Percentiles rank a stretch among this genome's conserved stretches.
Evolutionary conservation across 805 yeast species (phyloP).

Genomic region (Candida glaebosa): DNA sequence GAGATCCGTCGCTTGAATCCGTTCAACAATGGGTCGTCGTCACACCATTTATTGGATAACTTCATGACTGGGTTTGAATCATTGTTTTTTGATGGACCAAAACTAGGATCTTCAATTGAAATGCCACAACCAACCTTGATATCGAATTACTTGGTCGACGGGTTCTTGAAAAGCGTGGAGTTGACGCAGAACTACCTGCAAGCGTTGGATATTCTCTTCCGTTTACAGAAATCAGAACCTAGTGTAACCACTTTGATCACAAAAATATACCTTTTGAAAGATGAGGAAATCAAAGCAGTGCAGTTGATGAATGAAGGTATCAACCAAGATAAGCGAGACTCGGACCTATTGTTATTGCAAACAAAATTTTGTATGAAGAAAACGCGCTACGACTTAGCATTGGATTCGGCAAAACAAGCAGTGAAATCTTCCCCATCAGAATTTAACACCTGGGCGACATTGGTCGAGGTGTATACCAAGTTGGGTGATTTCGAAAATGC

Average conservation of each 20-base stretch:
- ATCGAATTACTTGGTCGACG: constrained; percentile 71
- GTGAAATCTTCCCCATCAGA: constrained; percentile 74
- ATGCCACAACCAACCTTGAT: constrained; percentile 64
- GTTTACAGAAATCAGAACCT: constrained; percentile 51
- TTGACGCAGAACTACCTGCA: constrained; percentile 62
- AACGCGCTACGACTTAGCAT: constrained; percentile 51
- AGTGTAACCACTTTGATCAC: constrained; percentile 58
- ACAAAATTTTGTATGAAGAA: constrained; percentile 55
- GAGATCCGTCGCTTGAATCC: constrained; percentile 86
- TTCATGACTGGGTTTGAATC: constrained; percentile 65
- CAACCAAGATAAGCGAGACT: constrained; percentile 47
- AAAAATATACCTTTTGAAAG: constrained; percentile 47
- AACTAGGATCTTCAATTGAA: constrained; percentile 62
- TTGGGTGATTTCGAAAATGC: constrained; percentile 69
- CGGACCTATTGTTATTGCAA: constrained; percentile 52
- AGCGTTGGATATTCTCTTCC: constrained; percentile 56
- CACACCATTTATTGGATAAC: constrained; percentile 34
- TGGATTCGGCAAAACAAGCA: constrained; percentile 57
- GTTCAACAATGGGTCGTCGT: constrained; percentile 46
- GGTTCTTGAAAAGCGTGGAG: constrained; percentile 60
- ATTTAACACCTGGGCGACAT: constrained; percentile 68
- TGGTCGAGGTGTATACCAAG: constrained; percentile 62
- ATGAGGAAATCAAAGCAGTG: constrained; percentile 60
- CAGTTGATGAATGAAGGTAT: constrained; percentile 51
- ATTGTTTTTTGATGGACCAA: constrained; percentile 63